Conservation (phyloP, 495 filamentous ascomycete genomes). For the Lichina pygmaea region DNA sequence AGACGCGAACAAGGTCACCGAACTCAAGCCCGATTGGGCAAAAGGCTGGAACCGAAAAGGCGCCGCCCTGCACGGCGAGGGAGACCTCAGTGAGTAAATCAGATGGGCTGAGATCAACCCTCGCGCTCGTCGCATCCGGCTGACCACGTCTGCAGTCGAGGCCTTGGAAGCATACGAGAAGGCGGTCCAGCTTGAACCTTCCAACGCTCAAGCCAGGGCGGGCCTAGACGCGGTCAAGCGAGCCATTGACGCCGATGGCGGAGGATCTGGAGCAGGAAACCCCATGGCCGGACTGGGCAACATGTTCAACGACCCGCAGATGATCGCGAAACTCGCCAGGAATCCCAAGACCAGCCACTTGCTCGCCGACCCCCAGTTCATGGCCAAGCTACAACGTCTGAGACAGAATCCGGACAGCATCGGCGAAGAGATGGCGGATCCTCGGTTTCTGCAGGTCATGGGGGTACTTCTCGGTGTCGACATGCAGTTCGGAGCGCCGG, state of each 20-base stretch:
- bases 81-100: slow-evolving; percentile 38
- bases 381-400: slow-evolving; percentile 61
- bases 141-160: slow-evolving; percentile 22
- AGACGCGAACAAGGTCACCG: slow-evolving; percentile 76
- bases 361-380: slow-evolving; percentile 68
- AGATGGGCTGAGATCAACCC: not conserved
- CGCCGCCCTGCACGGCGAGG: slow-evolving; percentile 62
- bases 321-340: slow-evolving; percentile 66
- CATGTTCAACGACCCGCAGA: slow-evolving; percentile 79
- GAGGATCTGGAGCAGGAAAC: slow-evolving; percentile 20
- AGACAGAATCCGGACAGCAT: slow-evolving; percentile 56
- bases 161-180: slow-evolving; percentile 77
- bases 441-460: slow-evolving; percentile 78
- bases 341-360: slow-evolving; percentile 82
- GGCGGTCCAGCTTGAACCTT: slow-evolving; percentile 70
- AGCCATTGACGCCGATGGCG: slow-evolving; percentile 59
- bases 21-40: slow-evolving; percentile 93
- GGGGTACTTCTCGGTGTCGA: slow-evolving; percentile 84
- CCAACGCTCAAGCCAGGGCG: slow-evolving; percentile 77
- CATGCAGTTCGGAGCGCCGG: slow-evolving; percentile 50
- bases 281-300: slow-evolving; percentile 51
- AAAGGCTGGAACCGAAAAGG: slow-evolving; percentile 89
- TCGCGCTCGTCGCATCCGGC: not conserved
- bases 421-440: slow-evolving; percentile 61
- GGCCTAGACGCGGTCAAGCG: slow-evolving; percentile 59